Conservation (phyloP, 768 basidiomycete species). For the Amanita phalloides region DNA sequence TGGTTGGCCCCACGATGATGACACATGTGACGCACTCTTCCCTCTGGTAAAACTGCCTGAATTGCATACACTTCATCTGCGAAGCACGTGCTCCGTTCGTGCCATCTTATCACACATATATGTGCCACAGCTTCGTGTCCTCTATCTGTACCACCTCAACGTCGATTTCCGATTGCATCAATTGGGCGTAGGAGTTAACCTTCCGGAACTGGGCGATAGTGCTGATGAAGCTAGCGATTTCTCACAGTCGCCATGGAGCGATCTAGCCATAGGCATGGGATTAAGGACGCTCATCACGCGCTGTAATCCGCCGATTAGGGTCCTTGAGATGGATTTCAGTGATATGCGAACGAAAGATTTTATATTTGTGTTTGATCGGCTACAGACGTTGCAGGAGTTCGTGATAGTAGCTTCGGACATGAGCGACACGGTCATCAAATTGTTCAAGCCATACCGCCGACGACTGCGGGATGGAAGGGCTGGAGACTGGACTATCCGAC, state of each 20-base stretch:
- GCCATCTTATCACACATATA: conserved; percentile 54
- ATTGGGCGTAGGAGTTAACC: conserved; percentile 50
- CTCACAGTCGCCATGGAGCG: conserved; percentile 69
- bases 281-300: conserved; percentile 52
- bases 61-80: conserved; percentile 46
- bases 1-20: conserved; percentile 41
- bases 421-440: conserved; percentile 58
- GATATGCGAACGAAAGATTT: conserved; percentile 84
- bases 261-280: conserved; percentile 75
- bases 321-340: conserved; percentile 71
- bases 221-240: conserved; percentile 67
- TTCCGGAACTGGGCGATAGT: conserved; percentile 55
- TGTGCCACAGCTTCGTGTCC: conserved; percentile 45
- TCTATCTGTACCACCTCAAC: conserved; percentile 59
- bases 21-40: conserved; percentile 17
- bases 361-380: conserved; percentile 48
- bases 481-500: conserved; percentile 15
- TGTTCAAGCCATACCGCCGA: conserved; percentile 35
- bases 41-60: conserved; percentile 43
- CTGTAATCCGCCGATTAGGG: conserved; percentile 49
- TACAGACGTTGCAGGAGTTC: conserved; percentile 48
- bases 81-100: conserved; percentile 52
- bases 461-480: conserved; percentile 5
- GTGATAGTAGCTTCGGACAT: conserved; percentile 73
- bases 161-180: conserved; percentile 47